phyloP scores from a whole-genome alignment of 257 asterid genomes.

The Solanum bulbocastanum region DNA sequence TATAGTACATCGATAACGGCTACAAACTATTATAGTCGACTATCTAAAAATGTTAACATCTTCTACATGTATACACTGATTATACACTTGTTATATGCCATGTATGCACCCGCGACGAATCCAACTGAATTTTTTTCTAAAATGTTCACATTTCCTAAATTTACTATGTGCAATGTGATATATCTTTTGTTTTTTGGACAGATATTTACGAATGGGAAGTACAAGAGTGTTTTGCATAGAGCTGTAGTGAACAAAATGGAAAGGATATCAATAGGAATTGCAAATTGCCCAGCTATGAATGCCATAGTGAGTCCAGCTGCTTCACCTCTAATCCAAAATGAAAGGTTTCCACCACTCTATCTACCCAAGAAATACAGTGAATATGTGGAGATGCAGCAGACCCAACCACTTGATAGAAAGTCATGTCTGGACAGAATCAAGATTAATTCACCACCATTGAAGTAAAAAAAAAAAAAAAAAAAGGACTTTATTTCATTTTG shows the following conservation, averaged over 20 bases:
- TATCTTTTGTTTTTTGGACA: not conserved
- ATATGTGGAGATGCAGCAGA: slow-evolving; percentile 47
- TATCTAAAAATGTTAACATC: not conserved
- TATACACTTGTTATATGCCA: not conserved
- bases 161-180: not conserved
- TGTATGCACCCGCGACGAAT: not conserved
- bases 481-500: not conserved
- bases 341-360: slow-evolving; percentile 21
- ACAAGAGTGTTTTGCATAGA: slow-evolving; percentile 71
- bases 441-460: not conserved
- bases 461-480: not conserved
- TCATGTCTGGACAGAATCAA: slow-evolving; percentile 30
- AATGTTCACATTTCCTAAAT: not conserved
- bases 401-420: slow-evolving; percentile 39
- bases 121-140: not conserved
- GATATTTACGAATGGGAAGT: slow-evolving; percentile 78
- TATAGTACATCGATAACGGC: no score
- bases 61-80: not conserved
- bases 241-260: slow-evolving; percentile 46
- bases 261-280: slow-evolving; percentile 59
- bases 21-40: no score
- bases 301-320: slow-evolving; percentile 39
- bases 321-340: slow-evolving; percentile 10
- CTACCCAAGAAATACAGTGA: slow-evolving; percentile 44
- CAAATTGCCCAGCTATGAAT: slow-evolving; percentile 54